phyloP scores from a whole-genome alignment of 192 early-diverging fungal species.

The Backusella australiensis region DNA sequence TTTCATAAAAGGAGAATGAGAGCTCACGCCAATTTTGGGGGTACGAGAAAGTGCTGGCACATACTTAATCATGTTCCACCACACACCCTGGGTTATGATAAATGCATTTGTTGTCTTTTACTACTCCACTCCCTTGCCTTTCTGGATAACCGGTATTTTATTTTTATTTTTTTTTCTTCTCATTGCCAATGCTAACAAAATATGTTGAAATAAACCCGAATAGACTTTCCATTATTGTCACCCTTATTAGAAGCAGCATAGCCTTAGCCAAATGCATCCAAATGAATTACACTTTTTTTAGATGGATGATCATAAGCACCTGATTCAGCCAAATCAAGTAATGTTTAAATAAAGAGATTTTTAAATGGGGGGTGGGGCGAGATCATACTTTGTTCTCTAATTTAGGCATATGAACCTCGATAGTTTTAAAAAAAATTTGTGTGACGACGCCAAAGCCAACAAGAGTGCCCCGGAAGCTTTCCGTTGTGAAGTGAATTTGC shows the following conservation, averaged over 20 bases:
- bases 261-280: neutral
- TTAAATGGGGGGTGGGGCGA: slow-evolving; percentile 5
- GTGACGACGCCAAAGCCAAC: slow-evolving; percentile 7
- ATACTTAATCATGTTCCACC: neutral
- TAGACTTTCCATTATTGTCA: neutral
- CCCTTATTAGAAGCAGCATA: neutral
- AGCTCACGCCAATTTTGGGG: slow-evolving; percentile 1
- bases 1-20: slow-evolving; percentile 15
- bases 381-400: slow-evolving; percentile 5
- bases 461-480: slow-evolving; percentile 7
- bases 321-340: neutral
- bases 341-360: slow-evolving; percentile 2
- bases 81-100: neutral
- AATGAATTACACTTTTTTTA: slow-evolving; percentile 5
- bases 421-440: neutral
- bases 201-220: neutral
- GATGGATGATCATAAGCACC: slow-evolving; percentile 1
- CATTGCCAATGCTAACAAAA: neutral
- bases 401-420: slow-evolving; percentile 1
- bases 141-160: neutral
- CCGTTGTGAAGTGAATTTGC: slow-evolving; percentile 3
- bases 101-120: neutral
- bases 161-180: neutral
- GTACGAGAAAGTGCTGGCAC: neutral
- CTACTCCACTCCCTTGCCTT: neutral